Conservation (phyloP, 176 grass and related monocot species). For the Phyllostachys edulis region DNA sequence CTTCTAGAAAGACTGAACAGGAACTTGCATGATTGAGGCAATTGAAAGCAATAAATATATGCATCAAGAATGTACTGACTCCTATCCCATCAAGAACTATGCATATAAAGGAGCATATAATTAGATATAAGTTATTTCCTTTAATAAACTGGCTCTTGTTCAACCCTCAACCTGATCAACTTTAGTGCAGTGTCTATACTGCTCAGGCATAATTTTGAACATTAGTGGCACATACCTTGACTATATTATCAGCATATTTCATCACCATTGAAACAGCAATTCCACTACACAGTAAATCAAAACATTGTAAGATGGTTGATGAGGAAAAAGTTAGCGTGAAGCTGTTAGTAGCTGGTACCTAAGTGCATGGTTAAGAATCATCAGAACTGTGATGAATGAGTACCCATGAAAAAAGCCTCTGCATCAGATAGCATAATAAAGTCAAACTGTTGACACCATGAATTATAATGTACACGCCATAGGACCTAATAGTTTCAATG, state of each 20-base stretch:
- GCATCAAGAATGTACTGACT: neutral
- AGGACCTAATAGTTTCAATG: neutral
- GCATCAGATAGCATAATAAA: conserved; percentile 24
- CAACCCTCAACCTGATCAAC: neutral
- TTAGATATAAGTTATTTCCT: too few relatives aligned
- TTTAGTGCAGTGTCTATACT: neutral
- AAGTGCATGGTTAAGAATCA: conserved; percentile 86
- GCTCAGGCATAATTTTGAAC: neutral
- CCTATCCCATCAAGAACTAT: too few relatives aligned
- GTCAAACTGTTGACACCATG: conserved; percentile 14
- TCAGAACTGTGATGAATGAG: conserved; percentile 56
- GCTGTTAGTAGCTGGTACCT: conserved; percentile 35
- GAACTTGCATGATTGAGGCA: neutral
- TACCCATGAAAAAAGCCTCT: conserved; percentile 89
- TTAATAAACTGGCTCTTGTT: too few relatives aligned
- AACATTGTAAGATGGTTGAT: conserved; percentile 17
- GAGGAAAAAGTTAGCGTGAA: neutral
- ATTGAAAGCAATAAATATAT: neutral
- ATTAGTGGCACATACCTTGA: conserved; percentile 40
- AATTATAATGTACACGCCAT: neutral
- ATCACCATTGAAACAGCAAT: conserved; percentile 72
- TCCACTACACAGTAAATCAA: conserved; percentile 48
- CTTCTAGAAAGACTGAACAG: neutral
- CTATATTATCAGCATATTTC: conserved; percentile 68
- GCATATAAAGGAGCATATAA: too few relatives aligned